These are phyloP conservation scores for Pichia inconspicua DNA, from an alignment of 1,139 yeast genomes.

Conservation along the genomic window DNA sequence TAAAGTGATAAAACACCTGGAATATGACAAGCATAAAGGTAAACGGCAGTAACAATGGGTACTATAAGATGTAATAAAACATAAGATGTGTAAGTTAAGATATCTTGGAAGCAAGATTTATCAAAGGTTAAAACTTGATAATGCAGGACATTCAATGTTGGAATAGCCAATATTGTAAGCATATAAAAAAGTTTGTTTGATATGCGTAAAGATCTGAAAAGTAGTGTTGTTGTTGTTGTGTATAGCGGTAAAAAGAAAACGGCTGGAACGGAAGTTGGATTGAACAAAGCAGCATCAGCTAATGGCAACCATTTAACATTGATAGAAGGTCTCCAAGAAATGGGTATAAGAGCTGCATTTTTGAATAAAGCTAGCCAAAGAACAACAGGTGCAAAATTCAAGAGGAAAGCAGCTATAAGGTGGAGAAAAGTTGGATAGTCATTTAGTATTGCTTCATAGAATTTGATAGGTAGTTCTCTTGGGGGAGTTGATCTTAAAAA, in stretches of 20 bases:
- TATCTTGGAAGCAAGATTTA: constrained; percentile 36
- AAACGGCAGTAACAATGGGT: constrained; percentile 56
- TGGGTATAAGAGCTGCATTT: constrained; percentile 55
- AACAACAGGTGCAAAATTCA: constrained; percentile 48
- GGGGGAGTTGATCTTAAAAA: background rate
- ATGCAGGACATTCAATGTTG: constrained; percentile 35
- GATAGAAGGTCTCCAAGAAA: constrained; percentile 46
- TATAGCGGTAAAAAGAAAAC: background rate
- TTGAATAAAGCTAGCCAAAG: constrained; percentile 54
- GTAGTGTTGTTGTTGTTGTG: background rate
- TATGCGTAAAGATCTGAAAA: background rate
- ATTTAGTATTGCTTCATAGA: constrained; percentile 12
- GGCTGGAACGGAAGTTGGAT: background rate
- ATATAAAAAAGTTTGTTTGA: background rate
- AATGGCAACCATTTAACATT: constrained; percentile 37
- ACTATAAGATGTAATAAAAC: constrained; percentile 53
- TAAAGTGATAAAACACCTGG: constrained; percentile 52
- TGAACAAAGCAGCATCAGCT: constrained; percentile 5
- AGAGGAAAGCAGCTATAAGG: constrained; percentile 28
- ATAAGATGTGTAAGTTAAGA: constrained; percentile 53
- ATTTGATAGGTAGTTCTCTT: background rate
- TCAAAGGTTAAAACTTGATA: constrained; percentile 27
- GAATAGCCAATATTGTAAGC: constrained; percentile 29
- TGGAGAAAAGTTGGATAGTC: background rate
- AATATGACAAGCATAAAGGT: constrained; percentile 58